These are phyloP conservation scores for Tolypocladium pustulatum DNA, from an alignment of 2,329 filamentous ascomycete genomes.

Conservation along the genomic window DNA sequence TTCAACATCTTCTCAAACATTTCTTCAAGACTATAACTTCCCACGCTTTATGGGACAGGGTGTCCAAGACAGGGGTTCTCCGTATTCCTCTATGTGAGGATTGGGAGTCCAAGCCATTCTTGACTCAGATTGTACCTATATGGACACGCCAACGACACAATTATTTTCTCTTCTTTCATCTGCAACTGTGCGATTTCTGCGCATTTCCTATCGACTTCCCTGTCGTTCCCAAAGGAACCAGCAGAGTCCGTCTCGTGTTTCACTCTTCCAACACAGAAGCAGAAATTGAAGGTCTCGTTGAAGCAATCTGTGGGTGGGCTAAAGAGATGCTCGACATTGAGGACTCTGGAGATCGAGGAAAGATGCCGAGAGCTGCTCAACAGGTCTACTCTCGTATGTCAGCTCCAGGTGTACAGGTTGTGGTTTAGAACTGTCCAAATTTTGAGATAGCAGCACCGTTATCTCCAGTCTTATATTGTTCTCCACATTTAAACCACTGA, in stretches of 20 bases:
- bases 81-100: constrained; percentile 15
- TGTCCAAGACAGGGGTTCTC: constrained; percentile 17
- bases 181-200: constrained; percentile 8
- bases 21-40: constrained; percentile 15
- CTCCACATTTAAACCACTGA: no score
- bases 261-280: constrained; percentile 28
- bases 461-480: no score
- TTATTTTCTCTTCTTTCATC: constrained; percentile 14
- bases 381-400: no score
- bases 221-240: constrained; percentile 26
- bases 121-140: constrained; percentile 19
- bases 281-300: constrained; percentile 14
- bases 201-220: constrained; percentile 23
- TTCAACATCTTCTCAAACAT: constrained; percentile 15
- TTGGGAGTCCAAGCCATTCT: constrained; percentile 12
- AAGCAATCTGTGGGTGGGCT: constrained; percentile 5
- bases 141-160: constrained; percentile 13
- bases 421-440: no score
- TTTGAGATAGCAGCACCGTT: no score
- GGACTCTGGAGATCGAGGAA: no score
- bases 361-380: no score
- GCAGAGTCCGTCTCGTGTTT: constrained; percentile 26
- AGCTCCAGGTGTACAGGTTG: no score
- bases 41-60: constrained; percentile 10
- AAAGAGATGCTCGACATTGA: constrained; percentile 8